Base-by-base conservation (phyloP, 306 rosid genomes). In the Trichosanthes truncata region DNA sequence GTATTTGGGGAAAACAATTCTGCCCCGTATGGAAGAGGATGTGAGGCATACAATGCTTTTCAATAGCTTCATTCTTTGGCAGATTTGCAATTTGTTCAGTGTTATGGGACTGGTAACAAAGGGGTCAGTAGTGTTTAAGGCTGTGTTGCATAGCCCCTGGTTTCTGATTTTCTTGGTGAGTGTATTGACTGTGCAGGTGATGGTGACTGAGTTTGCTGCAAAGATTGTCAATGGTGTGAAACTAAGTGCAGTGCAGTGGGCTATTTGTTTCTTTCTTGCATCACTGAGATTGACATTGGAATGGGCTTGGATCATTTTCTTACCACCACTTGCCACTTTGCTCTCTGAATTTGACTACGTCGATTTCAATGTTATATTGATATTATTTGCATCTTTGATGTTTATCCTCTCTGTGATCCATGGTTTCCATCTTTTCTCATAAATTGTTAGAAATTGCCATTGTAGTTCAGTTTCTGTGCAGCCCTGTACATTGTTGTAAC, bases 31-130 rank as follows among this genome's bases (percentile, higher is more conserved):
- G 53, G 81, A 72, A 9, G 78, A 81, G 46, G 81, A 79, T 20
- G 46, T 81, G 23, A 73, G 81, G 59, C 71, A 83, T 20, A 80
- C 90, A 81, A 87, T 90, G 88, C 75, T 90, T 79, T 89, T 89
- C 85, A 92, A 83, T 75, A 79, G 81, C 9, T 92, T 83, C 79
- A 67, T 83, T 5, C 76, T 92, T 3, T 90, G 93, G 52, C 97
- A 90, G 69, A 38, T 92, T 38, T 81, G 82, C 83, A 83, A 89
- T 82, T 87, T 66, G 33, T 77, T 90, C 74, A 84, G 61, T 80
- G 84, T 69, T 79, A 84, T 90, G 84, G 82, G 80, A 67, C 3
- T 88, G 21, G 77, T 46, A 55, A 86, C 52, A 23, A 25, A 86
- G 78, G 71, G 2, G 85, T 60, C 76, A 49, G 74, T 80, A 55